Evolutionary conservation across 805 yeast species (phyloP), one percentile per base, ranked within the genome.

Genomic region (Barnettozyma populi): DNA sequence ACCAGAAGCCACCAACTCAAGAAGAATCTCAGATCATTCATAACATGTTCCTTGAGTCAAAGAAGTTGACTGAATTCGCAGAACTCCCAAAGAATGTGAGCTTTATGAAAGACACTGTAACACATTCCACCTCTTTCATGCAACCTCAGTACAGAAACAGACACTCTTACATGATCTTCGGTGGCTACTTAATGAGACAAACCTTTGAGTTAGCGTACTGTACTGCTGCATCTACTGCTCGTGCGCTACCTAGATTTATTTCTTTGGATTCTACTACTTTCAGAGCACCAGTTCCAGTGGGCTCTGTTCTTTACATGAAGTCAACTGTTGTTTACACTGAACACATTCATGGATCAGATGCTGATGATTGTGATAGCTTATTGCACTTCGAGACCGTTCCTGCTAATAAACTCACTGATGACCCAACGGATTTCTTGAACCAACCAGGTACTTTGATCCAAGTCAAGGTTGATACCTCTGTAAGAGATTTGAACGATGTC

Each of bases 131-230:
- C 7, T 76, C 84, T 59, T 82, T 90, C 67, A 92, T 90, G 92
- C 97, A 90, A 68, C 97, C 97, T 2, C 97, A 90, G 70, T 90
- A 90, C 70, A 80, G 97, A 68, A 90, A 90, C 71, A 79, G 96
- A 64, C 96, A 90, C 64, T 86, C 95, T 4, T 88, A 85, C 68
- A 89, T 90, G 88, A 87, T 90, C 41, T 90, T 90, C 66, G 98
- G 98, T 57, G 98, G 98, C 25, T 90, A 90, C 61, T 71, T 90
- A 60, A 77, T 90, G 73, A 80, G 97, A 66, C 96, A 90, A 68
- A 81, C 96, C 2, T 90, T 90, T 64, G 98, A 90, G 65, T 77
- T 90, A 59, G 97, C 96, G 1, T 90, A 90, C 63, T 89, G 96
- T 67, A 80, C 92, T 16, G 89, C 96, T 7, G 96, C 96, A 6